Evolutionary conservation across 805 yeast species (phyloP).

Genomic region (Nakazawaea ambrosiae): DNA sequence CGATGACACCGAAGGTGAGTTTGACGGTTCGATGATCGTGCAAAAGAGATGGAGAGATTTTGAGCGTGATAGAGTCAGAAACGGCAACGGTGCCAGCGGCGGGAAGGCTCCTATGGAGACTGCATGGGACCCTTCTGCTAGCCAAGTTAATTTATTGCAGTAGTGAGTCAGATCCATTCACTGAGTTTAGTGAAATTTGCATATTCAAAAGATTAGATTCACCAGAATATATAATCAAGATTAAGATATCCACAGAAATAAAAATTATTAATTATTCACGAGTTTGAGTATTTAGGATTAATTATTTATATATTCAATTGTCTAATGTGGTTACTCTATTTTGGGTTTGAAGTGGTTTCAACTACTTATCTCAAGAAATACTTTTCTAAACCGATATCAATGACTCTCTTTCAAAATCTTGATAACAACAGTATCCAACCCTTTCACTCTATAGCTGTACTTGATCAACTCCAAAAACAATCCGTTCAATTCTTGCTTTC

Average conservation of each 20-base stretch:
- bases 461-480: slow-evolving; percentile 1
- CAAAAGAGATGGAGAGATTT: slow-evolving; percentile 95
- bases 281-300: too few relatives aligned
- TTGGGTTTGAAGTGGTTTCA: too few relatives aligned
- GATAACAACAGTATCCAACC: not conserved
- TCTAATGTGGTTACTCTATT: too few relatives aligned
- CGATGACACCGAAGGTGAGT: slow-evolving; percentile 68
- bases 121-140: slow-evolving; percentile 4
- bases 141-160: not conserved
- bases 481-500: not conserved
- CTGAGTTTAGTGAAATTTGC: slow-evolving; percentile 12
- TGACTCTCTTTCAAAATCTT: slow-evolving; percentile 1
- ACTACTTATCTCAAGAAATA: too few relatives aligned
- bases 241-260: too few relatives aligned
- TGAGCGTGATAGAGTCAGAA: slow-evolving; percentile 52
- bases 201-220: too few relatives aligned
- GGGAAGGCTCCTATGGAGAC: not conserved
- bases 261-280: too few relatives aligned
- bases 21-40: slow-evolving; percentile 82
- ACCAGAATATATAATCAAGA: too few relatives aligned
- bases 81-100: not conserved
- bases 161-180: slow-evolving; percentile 11
- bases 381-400: too few relatives aligned
- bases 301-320: too few relatives aligned
- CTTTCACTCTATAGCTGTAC: not conserved